Percentiles rank a stretch among this genome's conserved stretches.
These are phyloP conservation scores for Lactarius quietus DNA, from an alignment of 768 basidiomycete species.

Conservation along the genomic window DNA sequence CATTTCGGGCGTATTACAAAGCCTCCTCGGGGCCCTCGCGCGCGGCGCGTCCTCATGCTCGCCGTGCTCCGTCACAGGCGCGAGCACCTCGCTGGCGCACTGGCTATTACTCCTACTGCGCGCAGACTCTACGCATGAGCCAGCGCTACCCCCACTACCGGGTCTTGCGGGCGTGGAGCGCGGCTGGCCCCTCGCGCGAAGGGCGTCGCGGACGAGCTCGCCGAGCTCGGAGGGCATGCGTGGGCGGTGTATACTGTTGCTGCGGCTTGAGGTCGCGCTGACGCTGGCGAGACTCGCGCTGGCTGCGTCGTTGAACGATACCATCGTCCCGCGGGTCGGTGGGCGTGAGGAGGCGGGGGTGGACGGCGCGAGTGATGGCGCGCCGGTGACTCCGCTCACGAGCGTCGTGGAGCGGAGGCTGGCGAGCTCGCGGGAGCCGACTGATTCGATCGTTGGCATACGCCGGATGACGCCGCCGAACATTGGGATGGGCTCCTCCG, in stretches of 20 bases:
- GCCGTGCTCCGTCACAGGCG: constrained; percentile 25
- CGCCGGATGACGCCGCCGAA: constrained; percentile 63
- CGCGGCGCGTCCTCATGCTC: constrained; percentile 1
- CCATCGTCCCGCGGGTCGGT: constrained; percentile 20
- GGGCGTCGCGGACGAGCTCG: constrained; percentile 18
- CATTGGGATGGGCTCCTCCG: constrained; percentile 53
- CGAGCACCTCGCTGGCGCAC: constrained; percentile 15
- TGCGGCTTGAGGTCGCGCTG: constrained; percentile 19
- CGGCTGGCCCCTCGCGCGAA: constrained; percentile 8
- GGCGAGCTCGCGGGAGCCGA: constrained; percentile 60
- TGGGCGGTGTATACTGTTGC: constrained; percentile 20
- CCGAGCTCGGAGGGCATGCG: constrained; percentile 22
- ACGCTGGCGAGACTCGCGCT: constrained; percentile 12
- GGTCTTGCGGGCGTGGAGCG: constrained; percentile 9
- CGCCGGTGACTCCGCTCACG: neutral
- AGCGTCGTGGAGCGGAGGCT: constrained; percentile 27
- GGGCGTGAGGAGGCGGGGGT: constrained; percentile 21
- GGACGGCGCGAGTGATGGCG: constrained; percentile 5
- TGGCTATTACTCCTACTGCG: constrained; percentile 24
- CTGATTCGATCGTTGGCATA: constrained; percentile 79
- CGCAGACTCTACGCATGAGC: neutral
- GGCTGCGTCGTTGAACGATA: constrained; percentile 17
- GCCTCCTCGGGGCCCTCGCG: neutral
- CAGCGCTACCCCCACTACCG: constrained; percentile 1
- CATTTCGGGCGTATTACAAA: constrained; percentile 4